Evolutionary conservation across 176 grass and related monocot genomes (phyloP).

Genomic region (Aegilops tauschii): DNA sequence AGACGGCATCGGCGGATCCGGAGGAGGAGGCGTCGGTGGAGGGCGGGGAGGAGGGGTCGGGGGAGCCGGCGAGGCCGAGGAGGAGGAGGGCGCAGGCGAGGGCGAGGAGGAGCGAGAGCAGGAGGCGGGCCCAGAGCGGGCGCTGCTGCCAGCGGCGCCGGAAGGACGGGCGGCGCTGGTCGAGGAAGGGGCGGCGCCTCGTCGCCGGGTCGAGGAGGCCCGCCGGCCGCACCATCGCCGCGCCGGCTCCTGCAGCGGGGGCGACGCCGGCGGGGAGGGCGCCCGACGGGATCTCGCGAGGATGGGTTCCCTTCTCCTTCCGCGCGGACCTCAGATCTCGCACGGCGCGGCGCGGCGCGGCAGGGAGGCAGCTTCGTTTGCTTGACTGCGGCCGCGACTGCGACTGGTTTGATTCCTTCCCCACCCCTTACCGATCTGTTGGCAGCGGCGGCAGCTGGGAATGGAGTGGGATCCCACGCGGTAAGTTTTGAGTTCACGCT

Average conservation of each 20-base stretch:
- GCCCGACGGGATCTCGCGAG: slow-evolving; percentile 26
- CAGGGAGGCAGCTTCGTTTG: slow-evolving; percentile 8
- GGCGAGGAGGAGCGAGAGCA: slow-evolving; percentile 43
- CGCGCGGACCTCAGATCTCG: slow-evolving; percentile 42
- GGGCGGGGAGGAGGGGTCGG: slow-evolving; percentile 29
- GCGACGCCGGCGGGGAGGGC: background rate
- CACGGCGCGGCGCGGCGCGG: slow-evolving; percentile 10
- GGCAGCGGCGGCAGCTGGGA: background rate
- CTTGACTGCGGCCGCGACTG: slow-evolving; percentile 36
- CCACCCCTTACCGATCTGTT: background rate
- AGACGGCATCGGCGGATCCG: background rate
- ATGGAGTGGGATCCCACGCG: background rate
- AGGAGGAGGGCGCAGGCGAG: slow-evolving; percentile 43
- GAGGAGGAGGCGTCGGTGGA: background rate
- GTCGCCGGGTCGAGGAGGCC: slow-evolving; percentile 48
- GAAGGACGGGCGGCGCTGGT: slow-evolving; percentile 59
- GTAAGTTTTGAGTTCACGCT: background rate
- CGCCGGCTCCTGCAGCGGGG: background rate
- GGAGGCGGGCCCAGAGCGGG: slow-evolving; percentile 50
- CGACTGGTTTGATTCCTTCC: slow-evolving; percentile 22
- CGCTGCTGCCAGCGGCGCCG: slow-evolving; percentile 71
- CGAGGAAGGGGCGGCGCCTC: slow-evolving; percentile 65
- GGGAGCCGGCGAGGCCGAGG: slow-evolving; percentile 34
- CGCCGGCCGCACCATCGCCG: slow-evolving; percentile 2
- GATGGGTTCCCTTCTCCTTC: background rate